Conservation (phyloP, 495 filamentous ascomycete species). For the Penicillium chermesinum region DNA sequence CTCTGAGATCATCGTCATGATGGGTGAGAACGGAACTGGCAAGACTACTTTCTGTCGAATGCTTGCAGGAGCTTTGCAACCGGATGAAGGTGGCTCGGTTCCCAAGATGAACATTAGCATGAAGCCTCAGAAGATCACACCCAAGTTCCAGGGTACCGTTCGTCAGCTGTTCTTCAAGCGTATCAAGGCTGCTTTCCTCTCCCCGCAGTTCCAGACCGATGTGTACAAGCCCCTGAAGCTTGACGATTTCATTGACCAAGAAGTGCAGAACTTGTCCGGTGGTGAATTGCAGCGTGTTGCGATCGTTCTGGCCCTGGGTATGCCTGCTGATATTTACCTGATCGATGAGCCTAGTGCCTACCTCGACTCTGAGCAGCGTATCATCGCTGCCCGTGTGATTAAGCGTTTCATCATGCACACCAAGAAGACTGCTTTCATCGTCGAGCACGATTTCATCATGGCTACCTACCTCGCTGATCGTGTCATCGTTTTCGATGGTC, state of each 20-base stretch:
- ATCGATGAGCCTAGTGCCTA: conserved; percentile 95
- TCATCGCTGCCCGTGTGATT: conserved; percentile 92
- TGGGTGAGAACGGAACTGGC: conserved; percentile 95
- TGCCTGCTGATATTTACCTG: conserved; percentile 97
- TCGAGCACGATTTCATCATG: conserved; percentile 99
- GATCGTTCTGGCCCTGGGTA: conserved; percentile 89
- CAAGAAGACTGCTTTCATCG: conserved; percentile 98
- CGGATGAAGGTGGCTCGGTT: conserved; percentile 67
- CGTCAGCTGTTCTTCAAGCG: conserved; percentile 93
- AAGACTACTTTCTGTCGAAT: conserved; percentile 98
- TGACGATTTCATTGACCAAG: conserved; percentile 98
- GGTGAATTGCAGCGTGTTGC: conserved; percentile 98
- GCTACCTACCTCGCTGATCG: conserved; percentile 94
- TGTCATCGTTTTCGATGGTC: conserved; percentile 95
- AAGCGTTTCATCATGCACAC: conserved; percentile 99
- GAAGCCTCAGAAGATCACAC: conserved; percentile 99
- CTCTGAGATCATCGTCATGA: conserved; percentile 98
- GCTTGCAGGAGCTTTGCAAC: conserved; percentile 87
- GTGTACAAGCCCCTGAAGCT: conserved; percentile 98
- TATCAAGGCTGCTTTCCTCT: conserved; percentile 94
- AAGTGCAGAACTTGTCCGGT: conserved; percentile 97
- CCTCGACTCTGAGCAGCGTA: conserved; percentile 98
- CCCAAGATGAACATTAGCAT: conserved; percentile 96
- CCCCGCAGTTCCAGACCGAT: conserved; percentile 97
- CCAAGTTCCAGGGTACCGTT: conserved; percentile 94